Evolutionary conservation across 2,329 filamentous ascomycete species (phyloP).

Genomic region (Trichophyton equinum): DNA sequence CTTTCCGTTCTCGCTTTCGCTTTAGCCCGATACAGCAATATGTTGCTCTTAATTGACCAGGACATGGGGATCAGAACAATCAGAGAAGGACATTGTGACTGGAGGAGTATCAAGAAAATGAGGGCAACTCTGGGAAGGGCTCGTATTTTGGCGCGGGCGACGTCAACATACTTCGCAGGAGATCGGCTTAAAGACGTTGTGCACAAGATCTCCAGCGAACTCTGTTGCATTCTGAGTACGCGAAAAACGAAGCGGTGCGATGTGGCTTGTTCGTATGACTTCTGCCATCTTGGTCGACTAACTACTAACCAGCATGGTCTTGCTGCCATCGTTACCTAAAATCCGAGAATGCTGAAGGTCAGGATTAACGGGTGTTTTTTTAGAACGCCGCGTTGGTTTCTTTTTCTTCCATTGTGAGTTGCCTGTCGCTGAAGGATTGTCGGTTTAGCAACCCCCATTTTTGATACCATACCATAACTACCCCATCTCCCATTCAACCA

Average conservation of each 20-base stretch:
- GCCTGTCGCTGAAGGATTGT: not conserved
- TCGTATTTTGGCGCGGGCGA: not conserved
- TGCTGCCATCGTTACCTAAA: not conserved
- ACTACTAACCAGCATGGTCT: not conserved
- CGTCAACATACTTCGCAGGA: no score
- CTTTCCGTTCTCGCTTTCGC: not conserved
- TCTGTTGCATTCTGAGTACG: not conserved
- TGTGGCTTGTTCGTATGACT: not conserved
- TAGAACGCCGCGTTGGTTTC: not conserved
- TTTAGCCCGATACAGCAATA: not conserved
- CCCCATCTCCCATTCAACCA: not conserved
- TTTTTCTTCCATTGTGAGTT: not conserved
- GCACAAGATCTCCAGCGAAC: not conserved
- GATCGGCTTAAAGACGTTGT: not conserved
- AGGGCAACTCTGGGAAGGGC: not conserved
- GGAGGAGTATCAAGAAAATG: not conserved
- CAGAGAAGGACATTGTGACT: not conserved
- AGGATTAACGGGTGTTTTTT: not conserved
- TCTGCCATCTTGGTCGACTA: not conserved
- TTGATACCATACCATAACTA: not conserved
- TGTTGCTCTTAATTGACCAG: not conserved
- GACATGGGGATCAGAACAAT: not conserved
- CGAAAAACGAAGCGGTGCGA: not conserved
- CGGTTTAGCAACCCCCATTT: not conserved
- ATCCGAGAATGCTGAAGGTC: not conserved